phyloP scores from a whole-genome alignment of 2,329 filamentous ascomycete genomes.

The Thermochaetoides dissita region DNA sequence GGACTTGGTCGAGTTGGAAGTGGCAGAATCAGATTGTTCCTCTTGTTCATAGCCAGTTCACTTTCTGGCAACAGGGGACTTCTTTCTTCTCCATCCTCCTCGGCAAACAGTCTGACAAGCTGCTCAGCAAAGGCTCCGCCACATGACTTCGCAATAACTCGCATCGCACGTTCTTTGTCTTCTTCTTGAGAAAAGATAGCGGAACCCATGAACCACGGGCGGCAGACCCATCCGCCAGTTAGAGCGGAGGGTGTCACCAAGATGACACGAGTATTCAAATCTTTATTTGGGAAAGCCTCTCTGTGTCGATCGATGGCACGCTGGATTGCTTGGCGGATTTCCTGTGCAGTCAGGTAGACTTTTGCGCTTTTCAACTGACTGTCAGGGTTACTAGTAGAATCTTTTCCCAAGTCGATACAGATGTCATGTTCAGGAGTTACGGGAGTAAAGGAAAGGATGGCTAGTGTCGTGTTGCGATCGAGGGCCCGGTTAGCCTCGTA shows the following conservation, averaged over 20 bases:
- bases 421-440: slow-evolving; percentile 13
- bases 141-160: slow-evolving; percentile 9
- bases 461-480: slow-evolving; percentile 1
- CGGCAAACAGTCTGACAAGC: slow-evolving; percentile 7
- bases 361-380: neutral
- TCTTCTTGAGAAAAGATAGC: neutral
- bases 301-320: slow-evolving; percentile 1
- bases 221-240: slow-evolving; percentile 15
- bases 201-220: slow-evolving; percentile 7
- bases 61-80: slow-evolving; percentile 7
- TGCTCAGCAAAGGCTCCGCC: slow-evolving; percentile 12
- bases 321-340: slow-evolving; percentile 6
- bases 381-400: no score
- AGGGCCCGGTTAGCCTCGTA: slow-evolving; percentile 1
- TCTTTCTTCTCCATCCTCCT: neutral
- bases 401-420: slow-evolving; percentile 7
- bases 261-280: slow-evolving; percentile 5
- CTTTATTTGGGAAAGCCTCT: neutral
- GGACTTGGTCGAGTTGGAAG: slow-evolving; percentile 5
- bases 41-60: slow-evolving; percentile 4
- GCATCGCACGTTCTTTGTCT: neutral
- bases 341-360: slow-evolving; percentile 5
- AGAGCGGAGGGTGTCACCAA: slow-evolving; percentile 12
- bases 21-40: slow-evolving; percentile 9
- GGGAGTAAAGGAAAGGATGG: slow-evolving; percentile 11